Percentiles rank a stretch among this genome's conserved stretches.
Evolutionary conservation across 768 basidiomycete species (phyloP).

Genomic region (Galerina sulciceps): DNA sequence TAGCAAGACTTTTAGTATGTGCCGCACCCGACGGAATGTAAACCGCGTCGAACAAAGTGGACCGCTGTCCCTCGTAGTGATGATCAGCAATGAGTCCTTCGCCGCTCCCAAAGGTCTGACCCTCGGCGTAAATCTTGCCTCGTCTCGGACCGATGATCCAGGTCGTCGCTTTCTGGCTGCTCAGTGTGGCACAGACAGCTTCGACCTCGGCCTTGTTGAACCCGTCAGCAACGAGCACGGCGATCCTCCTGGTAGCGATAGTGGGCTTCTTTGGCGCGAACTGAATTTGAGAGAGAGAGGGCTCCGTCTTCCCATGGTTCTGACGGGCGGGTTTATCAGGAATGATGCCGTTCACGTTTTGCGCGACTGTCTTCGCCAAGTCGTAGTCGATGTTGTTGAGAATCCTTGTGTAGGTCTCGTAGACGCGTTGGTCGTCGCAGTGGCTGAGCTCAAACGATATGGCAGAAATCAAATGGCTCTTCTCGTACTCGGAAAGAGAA

Average conservation of each 20-base stretch:
- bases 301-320: conserved; percentile 63
- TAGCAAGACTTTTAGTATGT: conserved; percentile 58
- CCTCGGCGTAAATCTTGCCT: conserved; percentile 48
- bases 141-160: conserved; percentile 71
- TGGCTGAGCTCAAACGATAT: conserved; percentile 86
- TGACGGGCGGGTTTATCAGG: conserved; percentile 53
- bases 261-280: conserved; percentile 59
- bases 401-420: conserved; percentile 65
- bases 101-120: conserved; percentile 27
- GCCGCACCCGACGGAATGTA: conserved; percentile 74
- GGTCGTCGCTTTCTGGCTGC: conserved; percentile 56
- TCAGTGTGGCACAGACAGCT: conserved; percentile 58
- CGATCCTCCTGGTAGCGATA: conserved; percentile 72
- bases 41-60: conserved; percentile 84
- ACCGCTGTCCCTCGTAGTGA: conserved; percentile 77
- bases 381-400: conserved; percentile 77
- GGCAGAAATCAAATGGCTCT: conserved; percentile 70
- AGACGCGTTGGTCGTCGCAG: conserved; percentile 76
- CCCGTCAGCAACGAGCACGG: conserved; percentile 76
- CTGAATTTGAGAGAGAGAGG: conserved; percentile 62
- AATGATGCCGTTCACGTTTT: conserved; percentile 61
- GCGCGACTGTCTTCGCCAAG: conserved; percentile 71
- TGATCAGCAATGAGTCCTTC: conserved; percentile 60
- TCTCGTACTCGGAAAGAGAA: conserved; percentile 71
- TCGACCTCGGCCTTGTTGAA: conserved; percentile 66